Evolutionary conservation across 2,329 filamentous ascomycete species (phyloP).

Genomic region (Cladosporium halotolerans): DNA sequence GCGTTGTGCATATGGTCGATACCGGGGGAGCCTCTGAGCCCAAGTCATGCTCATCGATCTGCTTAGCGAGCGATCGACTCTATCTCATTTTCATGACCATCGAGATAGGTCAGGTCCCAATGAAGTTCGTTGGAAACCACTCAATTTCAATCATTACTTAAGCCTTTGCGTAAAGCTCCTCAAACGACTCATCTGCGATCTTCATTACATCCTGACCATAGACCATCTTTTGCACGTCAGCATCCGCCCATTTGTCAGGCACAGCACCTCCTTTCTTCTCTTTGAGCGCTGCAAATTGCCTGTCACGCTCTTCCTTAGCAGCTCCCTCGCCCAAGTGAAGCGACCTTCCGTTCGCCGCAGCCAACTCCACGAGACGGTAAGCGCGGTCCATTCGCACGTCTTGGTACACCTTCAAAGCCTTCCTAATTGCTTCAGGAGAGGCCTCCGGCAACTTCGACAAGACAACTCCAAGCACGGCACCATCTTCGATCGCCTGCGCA

Average conservation of each 20-base stretch:
- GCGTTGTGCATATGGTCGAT: background rate
- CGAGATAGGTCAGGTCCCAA: too few relatives aligned
- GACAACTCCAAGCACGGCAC: slow-evolving; percentile 50
- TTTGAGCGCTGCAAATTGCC: slow-evolving; percentile 46
- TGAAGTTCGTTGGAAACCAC: too few relatives aligned
- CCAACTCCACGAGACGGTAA: slow-evolving; percentile 51
- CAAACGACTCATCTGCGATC: slow-evolving; percentile 40
- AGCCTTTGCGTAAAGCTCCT: slow-evolving; percentile 27
- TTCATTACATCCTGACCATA: slow-evolving; percentile 42
- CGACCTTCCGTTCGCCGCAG: slow-evolving; percentile 47
- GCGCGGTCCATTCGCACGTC: slow-evolving; percentile 50
- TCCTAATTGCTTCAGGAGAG: slow-evolving; percentile 43
- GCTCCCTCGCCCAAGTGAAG: slow-evolving; percentile 54
- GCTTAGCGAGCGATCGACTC: too few relatives aligned
- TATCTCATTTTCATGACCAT: too few relatives aligned
- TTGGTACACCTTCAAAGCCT: slow-evolving; percentile 52
- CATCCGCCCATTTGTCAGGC: slow-evolving; percentile 49
- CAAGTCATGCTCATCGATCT: too few relatives aligned
- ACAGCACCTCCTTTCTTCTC: slow-evolving; percentile 34
- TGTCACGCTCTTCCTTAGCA: slow-evolving; percentile 54
- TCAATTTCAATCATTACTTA: background rate
- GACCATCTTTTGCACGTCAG: slow-evolving; percentile 44
- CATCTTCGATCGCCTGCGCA: slow-evolving; percentile 60
- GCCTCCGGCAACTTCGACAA: slow-evolving; percentile 44
- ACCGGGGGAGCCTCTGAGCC: too few relatives aligned